phyloP scores from a whole-genome alignment of 305 asterid genomes.

The Withania somnifera region DNA sequence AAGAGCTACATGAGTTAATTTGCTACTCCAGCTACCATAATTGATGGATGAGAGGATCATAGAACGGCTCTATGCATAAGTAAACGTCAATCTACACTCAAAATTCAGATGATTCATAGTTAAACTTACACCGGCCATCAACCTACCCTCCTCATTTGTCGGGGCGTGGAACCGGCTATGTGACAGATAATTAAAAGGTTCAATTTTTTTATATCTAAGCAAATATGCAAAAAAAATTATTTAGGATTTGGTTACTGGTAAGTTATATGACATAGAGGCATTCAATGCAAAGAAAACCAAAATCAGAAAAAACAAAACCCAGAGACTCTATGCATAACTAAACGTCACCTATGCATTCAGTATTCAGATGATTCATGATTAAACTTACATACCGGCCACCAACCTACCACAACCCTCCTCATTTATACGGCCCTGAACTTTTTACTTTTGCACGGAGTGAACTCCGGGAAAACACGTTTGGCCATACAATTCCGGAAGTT shows the following conservation, averaged over 20 bases:
- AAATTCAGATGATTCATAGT: not conserved
- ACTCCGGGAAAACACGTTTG: too few species aligned
- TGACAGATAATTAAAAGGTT: not conserved
- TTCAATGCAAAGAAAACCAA: not conserved
- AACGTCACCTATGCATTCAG: not conserved
- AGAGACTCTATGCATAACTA: not conserved
- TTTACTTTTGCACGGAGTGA: too few species aligned
- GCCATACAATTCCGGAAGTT: too few species aligned
- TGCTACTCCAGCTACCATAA: not conserved
- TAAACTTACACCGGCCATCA: not conserved
- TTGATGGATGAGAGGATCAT: constrained; percentile 1
- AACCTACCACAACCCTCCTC: not conserved
- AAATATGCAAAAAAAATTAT: not conserved
- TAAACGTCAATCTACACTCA: not conserved
- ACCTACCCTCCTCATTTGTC: not conserved
- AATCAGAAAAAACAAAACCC: not conserved
- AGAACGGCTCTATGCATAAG: not conserved
- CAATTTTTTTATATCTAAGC: not conserved
- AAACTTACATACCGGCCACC: not conserved
- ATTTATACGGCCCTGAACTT: too few species aligned
- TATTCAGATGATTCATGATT: not conserved
- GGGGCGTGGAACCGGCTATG: not conserved
- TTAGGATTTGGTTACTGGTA: not conserved
- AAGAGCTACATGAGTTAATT: not conserved
- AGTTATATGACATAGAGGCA: not conserved